These are phyloP conservation scores for Neurospora cerealis DNA, from an alignment of 495 filamentous ascomycete genomes.

Conservation along the genomic window DNA sequence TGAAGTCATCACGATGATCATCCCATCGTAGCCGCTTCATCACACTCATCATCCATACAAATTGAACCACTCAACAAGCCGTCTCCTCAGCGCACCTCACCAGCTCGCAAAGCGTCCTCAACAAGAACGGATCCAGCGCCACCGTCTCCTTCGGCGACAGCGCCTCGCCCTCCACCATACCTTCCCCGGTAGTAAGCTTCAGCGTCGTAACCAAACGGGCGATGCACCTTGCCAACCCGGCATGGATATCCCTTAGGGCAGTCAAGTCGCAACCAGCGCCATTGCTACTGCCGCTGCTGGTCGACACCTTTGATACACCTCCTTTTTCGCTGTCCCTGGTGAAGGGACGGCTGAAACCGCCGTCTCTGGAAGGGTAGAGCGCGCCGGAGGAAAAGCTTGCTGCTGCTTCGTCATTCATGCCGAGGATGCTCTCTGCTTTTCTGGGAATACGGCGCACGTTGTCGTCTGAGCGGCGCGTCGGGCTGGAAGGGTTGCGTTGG, in stretches of 20 bases:
- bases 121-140: slow-evolving; percentile 24
- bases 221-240: slow-evolving; percentile 29
- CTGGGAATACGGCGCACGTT: slow-evolving; percentile 19
- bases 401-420: slow-evolving; percentile 13
- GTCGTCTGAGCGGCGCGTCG: slow-evolving; percentile 6
- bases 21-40: not conserved
- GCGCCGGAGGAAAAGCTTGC: not conserved
- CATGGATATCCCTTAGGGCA: slow-evolving; percentile 21
- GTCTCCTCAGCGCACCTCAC: slow-evolving; percentile 30
- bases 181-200: slow-evolving; percentile 12
- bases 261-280: not conserved
- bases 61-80: not conserved
- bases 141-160: slow-evolving; percentile 5
- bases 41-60: not conserved
- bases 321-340: slow-evolving; percentile 6
- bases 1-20: not conserved
- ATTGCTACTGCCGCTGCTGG: not conserved
- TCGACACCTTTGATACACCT: not conserved
- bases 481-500: not conserved
- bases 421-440: slow-evolving; percentile 33
- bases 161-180: not conserved
- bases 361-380: not conserved
- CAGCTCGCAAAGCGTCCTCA: slow-evolving; percentile 33
- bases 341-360: not conserved
- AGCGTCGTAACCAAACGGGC: slow-evolving; percentile 29